These are phyloP conservation scores for Cordyceps javanica DNA, from an alignment of 2,329 filamentous ascomycete species.

Conservation along the genomic window DNA sequence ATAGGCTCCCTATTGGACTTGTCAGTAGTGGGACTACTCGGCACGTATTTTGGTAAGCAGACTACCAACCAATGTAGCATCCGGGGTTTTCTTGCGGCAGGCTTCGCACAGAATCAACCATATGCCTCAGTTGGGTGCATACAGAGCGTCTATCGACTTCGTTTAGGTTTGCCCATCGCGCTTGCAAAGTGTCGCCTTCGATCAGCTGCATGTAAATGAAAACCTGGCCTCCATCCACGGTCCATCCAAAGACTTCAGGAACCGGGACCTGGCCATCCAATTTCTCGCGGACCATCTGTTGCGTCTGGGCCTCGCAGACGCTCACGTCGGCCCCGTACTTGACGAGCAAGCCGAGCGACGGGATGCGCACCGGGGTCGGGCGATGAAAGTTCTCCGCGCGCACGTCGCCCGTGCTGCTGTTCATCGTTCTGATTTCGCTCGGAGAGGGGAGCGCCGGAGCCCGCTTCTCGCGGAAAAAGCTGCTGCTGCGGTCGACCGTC, in stretches of 20 bases:
- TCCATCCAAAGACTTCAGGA: constrained; percentile 30
- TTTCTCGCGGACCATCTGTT: constrained; percentile 22
- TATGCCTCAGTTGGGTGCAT: constrained; percentile 2
- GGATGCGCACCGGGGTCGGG: constrained; percentile 26
- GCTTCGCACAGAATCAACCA: constrained; percentile 18
- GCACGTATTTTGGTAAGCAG: background rate
- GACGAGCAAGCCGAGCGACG: constrained; percentile 26
- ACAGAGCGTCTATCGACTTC: constrained; percentile 15
- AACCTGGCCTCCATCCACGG: constrained; percentile 16
- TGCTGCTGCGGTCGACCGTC: constrained; percentile 10
- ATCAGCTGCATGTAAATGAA: constrained; percentile 24
- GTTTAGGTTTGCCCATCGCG: constrained; percentile 15
- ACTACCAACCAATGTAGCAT: constrained; percentile 17
- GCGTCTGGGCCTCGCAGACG: constrained; percentile 24
- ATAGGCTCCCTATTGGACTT: background rate
- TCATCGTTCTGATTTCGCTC: constrained; percentile 23
- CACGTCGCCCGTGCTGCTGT: constrained; percentile 16
- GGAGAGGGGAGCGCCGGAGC: constrained; percentile 22
- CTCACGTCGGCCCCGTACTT: constrained; percentile 29
- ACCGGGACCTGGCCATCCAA: constrained; percentile 20
- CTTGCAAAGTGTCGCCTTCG: constrained; percentile 19
- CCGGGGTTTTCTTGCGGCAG: constrained; percentile 15
- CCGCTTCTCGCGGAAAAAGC: constrained; percentile 16
- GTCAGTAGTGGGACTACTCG: background rate
- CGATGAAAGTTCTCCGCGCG: constrained; percentile 19